Percentiles rank a stretch among this genome's conserved stretches.
phyloP scores from a whole-genome alignment of 2,329 filamentous ascomycete species.

The Colletotrichum eremochloae region DNA sequence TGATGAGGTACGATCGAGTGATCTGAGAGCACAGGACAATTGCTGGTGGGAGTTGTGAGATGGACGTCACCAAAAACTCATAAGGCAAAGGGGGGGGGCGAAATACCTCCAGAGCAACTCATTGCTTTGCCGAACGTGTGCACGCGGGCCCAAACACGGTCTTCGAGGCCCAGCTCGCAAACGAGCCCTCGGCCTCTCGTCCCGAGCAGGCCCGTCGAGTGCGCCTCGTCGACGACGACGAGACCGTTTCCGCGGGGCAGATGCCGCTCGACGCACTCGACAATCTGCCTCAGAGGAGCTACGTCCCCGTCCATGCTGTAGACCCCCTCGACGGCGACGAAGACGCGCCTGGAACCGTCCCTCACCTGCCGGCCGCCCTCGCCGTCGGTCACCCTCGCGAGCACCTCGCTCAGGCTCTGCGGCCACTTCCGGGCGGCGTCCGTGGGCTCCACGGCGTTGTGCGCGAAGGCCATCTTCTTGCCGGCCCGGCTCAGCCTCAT shows the following conservation, averaged over 20 bases:
- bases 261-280: slow-evolving; percentile 66
- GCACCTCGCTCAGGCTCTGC: slow-evolving; percentile 47
- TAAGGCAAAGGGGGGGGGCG: background rate
- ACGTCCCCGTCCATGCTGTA: slow-evolving; percentile 91
- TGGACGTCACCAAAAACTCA: accelerated
- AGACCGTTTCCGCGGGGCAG: slow-evolving; percentile 71
- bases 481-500: slow-evolving; percentile 74
- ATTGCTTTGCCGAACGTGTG: slow-evolving; percentile 78
- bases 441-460: slow-evolving; percentile 62
- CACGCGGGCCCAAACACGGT: slow-evolving; percentile 68
- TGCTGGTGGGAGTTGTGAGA: slow-evolving; percentile 44
- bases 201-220: slow-evolving; percentile 74
- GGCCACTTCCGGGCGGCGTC: background rate
- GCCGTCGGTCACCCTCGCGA: slow-evolving; percentile 50
- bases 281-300: slow-evolving; percentile 72
- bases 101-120: slow-evolving; percentile 76
- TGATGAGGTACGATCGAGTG: slow-evolving; percentile 76
- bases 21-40: slow-evolving; percentile 73
- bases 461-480: slow-evolving; percentile 64
- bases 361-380: slow-evolving; percentile 49
- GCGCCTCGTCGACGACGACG: slow-evolving; percentile 77
- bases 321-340: slow-evolving; percentile 77
- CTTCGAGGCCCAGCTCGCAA: slow-evolving; percentile 67
- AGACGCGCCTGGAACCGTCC: slow-evolving; percentile 65
- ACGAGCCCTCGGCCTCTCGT: slow-evolving; percentile 69